Percentiles rank a stretch among this genome's conserved stretches.
Evolutionary conservation across 1,284 basidiomycete species (phyloP).

Genomic region (Phellinidium pouzarii): DNA sequence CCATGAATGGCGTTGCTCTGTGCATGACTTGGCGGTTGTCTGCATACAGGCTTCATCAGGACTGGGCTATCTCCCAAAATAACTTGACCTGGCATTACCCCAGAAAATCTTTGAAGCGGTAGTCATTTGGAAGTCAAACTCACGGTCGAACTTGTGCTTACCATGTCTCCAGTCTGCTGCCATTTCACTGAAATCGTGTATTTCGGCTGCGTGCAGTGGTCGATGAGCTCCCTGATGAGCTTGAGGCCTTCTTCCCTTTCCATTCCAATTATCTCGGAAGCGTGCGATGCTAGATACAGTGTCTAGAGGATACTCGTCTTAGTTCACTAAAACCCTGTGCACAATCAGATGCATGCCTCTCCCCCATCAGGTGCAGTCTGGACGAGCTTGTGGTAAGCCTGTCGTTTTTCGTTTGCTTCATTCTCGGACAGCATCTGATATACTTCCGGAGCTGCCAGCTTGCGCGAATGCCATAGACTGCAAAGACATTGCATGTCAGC

Average conservation of each 20-base stretch:
- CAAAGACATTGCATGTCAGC: not conserved
- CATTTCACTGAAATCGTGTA: slow-evolving; percentile 25
- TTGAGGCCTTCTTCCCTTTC: slow-evolving; percentile 23
- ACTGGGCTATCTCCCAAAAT: too few relatives aligned
- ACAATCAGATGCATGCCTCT: slow-evolving; percentile 13
- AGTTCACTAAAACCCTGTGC: not conserved
- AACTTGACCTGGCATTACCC: slow-evolving; percentile 9
- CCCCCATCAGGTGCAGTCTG: slow-evolving; percentile 23
- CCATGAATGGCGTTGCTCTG: slow-evolving; percentile 19
- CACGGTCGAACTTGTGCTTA: slow-evolving; percentile 13
- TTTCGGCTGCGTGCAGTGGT: slow-evolving; percentile 24
- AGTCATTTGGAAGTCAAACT: not conserved
- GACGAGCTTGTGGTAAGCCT: slow-evolving; percentile 25
- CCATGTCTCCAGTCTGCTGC: slow-evolving; percentile 26
- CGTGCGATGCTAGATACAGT: slow-evolving; percentile 26
- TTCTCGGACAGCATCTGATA: slow-evolving; percentile 22
- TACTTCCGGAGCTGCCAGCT: slow-evolving; percentile 22
- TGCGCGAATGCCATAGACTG: slow-evolving; percentile 24
- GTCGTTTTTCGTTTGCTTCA: slow-evolving; percentile 23
- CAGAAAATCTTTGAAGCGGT: slow-evolving; percentile 14
- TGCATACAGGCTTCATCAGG: not conserved
- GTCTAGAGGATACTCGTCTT: slow-evolving; percentile 10
- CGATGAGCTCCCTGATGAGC: slow-evolving; percentile 25
- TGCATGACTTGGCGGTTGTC: slow-evolving; percentile 22
- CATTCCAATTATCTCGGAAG: slow-evolving; percentile 23